Base-by-base conservation (phyloP, 306 rosid genomes). In the Astragalus glycyphyllos region DNA sequence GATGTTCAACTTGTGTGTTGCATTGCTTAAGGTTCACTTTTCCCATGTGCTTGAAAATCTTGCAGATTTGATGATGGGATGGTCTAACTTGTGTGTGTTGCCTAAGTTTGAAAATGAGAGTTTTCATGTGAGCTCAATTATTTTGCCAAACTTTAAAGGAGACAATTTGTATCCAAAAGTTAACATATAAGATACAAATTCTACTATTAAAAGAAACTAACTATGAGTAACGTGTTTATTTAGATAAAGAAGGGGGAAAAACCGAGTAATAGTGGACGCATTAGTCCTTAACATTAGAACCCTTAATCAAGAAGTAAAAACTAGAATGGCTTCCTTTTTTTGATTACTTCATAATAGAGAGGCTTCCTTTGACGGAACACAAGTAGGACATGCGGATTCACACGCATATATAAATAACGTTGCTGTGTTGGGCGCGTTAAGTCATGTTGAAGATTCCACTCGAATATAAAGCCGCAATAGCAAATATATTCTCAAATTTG, bases 351-450 rank as follows among this genome's bases (percentile, higher is more conserved):
- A n/a, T n/a, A n/a, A n/a, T n/a, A n/a, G n/a, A 29, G 2, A 13
- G 16, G 14, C 8, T 61, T 44, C 59, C 64, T 42, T 60, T 55
- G 56, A 66, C 67, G 73, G 37, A 68, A 48, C 34, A 4, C 31
- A 57, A 15, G 9, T 20, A 74, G 37, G 35, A 66, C 56, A 35
- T 26, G 58, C 35, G 35, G 13, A 8, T 48, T 48, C 11, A 60
- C 76, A 32, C 59, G 58, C 65, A 65, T 11, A 38, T 35, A 58
- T 5, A 8, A 44, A 70, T 57, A 57, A 57, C 35, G 37, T 44
- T 17, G 8, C 11, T 41, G 0, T 29, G 49, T 11, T 42, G 5
- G 34, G 12, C 48, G 69, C 41, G 69, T 64, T 17, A 44, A 13
- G 38, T 11, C 37, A 2, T 55, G 31, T 8, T 5, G 12, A 47